A percentile compares a stretch with the other conserved stretches of the same genome.
These are phyloP conservation scores for Thermoascus crustaceus DNA, from an alignment of 2,329 filamentous ascomycete genomes.

Conservation along the genomic window DNA sequence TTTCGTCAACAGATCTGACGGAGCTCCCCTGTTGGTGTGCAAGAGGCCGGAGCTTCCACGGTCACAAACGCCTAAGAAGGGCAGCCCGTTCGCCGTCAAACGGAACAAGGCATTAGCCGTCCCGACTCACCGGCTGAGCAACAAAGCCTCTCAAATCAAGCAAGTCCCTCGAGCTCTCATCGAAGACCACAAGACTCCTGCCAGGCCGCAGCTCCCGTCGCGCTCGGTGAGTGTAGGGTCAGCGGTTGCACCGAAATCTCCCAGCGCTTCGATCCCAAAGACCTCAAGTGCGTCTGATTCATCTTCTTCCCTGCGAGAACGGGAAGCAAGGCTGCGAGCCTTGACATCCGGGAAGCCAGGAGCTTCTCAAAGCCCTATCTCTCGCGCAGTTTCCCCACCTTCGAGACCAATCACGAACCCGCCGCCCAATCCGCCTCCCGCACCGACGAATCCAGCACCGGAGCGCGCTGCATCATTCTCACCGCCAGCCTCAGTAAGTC, in stretches of 20 bases:
- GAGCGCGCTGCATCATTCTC: not conserved
- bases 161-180: slow-evolving; percentile 34
- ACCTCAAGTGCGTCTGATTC: not conserved
- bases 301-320: slow-evolving; percentile 16
- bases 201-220: slow-evolving; percentile 11
- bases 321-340: slow-evolving; percentile 23
- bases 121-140: slow-evolving; percentile 35
- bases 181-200: slow-evolving; percentile 31
- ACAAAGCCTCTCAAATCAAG: slow-evolving; percentile 28
- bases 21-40: slow-evolving; percentile 16
- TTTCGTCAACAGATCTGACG: slow-evolving; percentile 11
- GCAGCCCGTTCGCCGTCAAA: slow-evolving; percentile 26
- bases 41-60: slow-evolving; percentile 16
- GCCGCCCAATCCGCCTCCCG: not conserved
- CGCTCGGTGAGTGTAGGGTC: not conserved
- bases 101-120: slow-evolving; percentile 29
- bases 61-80: slow-evolving; percentile 22
- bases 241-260: not conserved
- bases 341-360: slow-evolving; percentile 20
- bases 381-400: slow-evolving; percentile 2
- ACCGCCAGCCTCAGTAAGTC: not conserved
- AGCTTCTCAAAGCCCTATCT: slow-evolving; percentile 4
- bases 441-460: not conserved
- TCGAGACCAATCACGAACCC: not conserved
- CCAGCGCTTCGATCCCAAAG: not conserved